These are phyloP conservation scores for Dentipellis fragilis DNA, from an alignment of 768 basidiomycete genomes.

Conservation along the genomic window DNA sequence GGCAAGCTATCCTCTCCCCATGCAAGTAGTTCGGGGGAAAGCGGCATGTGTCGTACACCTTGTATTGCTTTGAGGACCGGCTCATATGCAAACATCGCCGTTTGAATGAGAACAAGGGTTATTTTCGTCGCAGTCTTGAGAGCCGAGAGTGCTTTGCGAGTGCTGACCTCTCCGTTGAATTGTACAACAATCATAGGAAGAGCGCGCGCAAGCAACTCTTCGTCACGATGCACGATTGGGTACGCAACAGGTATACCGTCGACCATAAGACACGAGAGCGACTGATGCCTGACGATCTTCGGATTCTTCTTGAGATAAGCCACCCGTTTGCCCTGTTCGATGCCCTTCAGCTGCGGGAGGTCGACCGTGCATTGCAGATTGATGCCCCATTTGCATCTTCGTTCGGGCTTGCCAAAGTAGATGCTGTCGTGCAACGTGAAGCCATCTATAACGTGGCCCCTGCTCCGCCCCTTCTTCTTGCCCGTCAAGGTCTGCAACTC, in stretches of 20 bases:
- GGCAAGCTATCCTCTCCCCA: slow-evolving; percentile 30
- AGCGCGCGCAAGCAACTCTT: slow-evolving; percentile 35
- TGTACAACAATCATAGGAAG: slow-evolving; percentile 46
- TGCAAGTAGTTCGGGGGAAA: slow-evolving; percentile 40
- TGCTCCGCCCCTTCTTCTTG: slow-evolving; percentile 29
- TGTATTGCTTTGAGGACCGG: slow-evolving; percentile 53
- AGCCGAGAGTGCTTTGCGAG: slow-evolving; percentile 27
- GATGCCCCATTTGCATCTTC: slow-evolving; percentile 19
- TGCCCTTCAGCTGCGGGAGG: slow-evolving; percentile 15
- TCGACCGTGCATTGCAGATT: slow-evolving; percentile 26
- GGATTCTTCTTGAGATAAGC: slow-evolving; percentile 27
- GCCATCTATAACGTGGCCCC: slow-evolving; percentile 29
- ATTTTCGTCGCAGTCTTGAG: slow-evolving; percentile 28
- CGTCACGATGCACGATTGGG: slow-evolving; percentile 43
- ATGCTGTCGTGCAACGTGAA: slow-evolving; percentile 28
- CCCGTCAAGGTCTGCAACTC: slow-evolving; percentile 35
- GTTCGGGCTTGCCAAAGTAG: too few relatives aligned
- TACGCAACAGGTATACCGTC: slow-evolving; percentile 42
- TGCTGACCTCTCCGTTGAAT: slow-evolving; percentile 33
- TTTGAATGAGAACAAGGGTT: slow-evolving; percentile 47
- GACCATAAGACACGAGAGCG: slow-evolving; percentile 40
- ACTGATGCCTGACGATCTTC: slow-evolving; percentile 42
- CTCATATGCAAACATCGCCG: slow-evolving; percentile 52
- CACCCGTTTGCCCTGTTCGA: slow-evolving; percentile 26
- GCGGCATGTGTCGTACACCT: slow-evolving; percentile 31